These are phyloP conservation scores for Pyrenophora graminea DNA, from an alignment of 2,329 filamentous ascomycete genomes.

Conservation along the genomic window DNA sequence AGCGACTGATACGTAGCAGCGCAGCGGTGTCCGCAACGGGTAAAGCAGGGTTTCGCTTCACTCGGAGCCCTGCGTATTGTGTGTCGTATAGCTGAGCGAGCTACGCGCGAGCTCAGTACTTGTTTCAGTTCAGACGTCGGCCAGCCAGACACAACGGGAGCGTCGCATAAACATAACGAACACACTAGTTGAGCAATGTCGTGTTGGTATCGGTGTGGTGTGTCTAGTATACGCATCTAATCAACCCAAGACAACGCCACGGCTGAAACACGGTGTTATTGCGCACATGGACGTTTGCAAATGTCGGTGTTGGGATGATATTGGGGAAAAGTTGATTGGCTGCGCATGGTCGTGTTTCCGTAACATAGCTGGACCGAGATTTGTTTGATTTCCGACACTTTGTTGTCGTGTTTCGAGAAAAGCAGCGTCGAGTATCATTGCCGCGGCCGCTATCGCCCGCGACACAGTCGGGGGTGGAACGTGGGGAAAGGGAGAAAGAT, in stretches of 20 bases:
- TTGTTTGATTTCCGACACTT: conserved; percentile 9
- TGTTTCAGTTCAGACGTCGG: conserved; percentile 17
- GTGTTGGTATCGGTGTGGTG: not conserved
- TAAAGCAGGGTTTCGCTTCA: conserved; percentile 10
- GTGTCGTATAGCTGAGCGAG: not conserved
- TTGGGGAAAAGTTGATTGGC: not conserved
- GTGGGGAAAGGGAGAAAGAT: conserved; percentile 21
- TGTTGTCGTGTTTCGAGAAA: conserved; percentile 20
- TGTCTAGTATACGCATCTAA: not conserved
- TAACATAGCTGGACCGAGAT: conserved; percentile 1
- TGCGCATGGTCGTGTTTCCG: not conserved
- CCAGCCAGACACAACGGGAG: conserved; percentile 13
- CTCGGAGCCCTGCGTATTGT: conserved; percentile 3
- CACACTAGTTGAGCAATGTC: not conserved
- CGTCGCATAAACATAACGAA: not conserved
- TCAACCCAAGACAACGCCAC: not conserved
- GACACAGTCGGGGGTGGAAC: conserved; percentile 4
- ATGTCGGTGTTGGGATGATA: not conserved
- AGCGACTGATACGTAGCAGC: not conserved
- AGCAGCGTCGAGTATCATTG: not conserved
- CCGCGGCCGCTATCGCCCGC: conserved; percentile 3
- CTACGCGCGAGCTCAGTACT: conserved; percentile 10
- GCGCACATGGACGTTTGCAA: not conserved
- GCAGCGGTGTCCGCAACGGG: conserved; percentile 3
- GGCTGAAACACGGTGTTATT: not conserved